phyloP scores from a whole-genome alignment of 768 basidiomycete genomes.

The Infundibulicybe gibba region DNA sequence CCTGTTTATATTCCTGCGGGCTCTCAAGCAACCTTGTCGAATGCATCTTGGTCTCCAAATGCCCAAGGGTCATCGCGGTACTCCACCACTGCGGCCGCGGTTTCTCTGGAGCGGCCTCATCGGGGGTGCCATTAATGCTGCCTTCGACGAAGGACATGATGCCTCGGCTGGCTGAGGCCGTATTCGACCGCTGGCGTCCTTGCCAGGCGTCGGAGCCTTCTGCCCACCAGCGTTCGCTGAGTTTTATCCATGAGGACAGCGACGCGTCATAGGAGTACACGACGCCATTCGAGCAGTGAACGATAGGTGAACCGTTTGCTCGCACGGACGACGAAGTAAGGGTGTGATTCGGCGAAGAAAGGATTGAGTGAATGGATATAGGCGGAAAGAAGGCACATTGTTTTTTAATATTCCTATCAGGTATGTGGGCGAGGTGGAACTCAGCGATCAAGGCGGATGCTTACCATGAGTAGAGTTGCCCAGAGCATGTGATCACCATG shows the following conservation, averaged over 20 bases:
- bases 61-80: constrained; percentile 79
- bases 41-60: constrained; percentile 81
- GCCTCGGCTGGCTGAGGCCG: constrained; percentile 38
- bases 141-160: constrained; percentile 52
- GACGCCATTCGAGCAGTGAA: constrained; percentile 74
- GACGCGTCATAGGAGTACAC: constrained; percentile 76
- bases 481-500: constrained; percentile 68
- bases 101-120: constrained; percentile 34
- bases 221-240: constrained; percentile 83
- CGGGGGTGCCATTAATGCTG: constrained; percentile 32
- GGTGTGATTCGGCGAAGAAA: constrained; percentile 55
- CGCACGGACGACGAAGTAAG: constrained; percentile 67
- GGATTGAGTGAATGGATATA: constrained; percentile 55
- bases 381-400: constrained; percentile 64
- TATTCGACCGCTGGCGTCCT: constrained; percentile 52
- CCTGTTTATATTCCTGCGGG: constrained; percentile 79
- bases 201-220: constrained; percentile 85
- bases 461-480: constrained; percentile 76
- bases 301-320: constrained; percentile 75
- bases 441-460: constrained; percentile 10
- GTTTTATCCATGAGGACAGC: constrained; percentile 66
- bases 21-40: constrained; percentile 76
- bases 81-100: constrained; percentile 77
- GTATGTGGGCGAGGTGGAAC: constrained; percentile 1
- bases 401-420: constrained; percentile 70